These are phyloP conservation scores for Spergularia azorica DNA, from an alignment of 179 eudicot species.

Conservation along the genomic window DNA sequence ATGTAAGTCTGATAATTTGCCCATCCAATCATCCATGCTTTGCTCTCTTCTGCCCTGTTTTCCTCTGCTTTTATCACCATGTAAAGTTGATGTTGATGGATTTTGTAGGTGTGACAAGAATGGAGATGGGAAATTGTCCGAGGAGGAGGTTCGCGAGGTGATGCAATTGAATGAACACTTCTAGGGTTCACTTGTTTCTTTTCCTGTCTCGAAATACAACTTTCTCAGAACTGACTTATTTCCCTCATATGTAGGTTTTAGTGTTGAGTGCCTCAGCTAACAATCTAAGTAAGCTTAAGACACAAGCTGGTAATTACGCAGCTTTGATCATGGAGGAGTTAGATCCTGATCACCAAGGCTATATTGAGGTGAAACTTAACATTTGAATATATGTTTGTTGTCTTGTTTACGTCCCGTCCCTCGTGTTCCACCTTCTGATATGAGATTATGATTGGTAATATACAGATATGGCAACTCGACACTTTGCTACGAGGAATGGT, in stretches of 20 bases:
- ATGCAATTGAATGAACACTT: slow-evolving; percentile 9
- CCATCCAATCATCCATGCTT: not conserved
- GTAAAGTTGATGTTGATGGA: slow-evolving; percentile 9
- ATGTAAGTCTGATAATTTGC: slow-evolving; percentile 49
- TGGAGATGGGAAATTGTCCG: slow-evolving; percentile 90
- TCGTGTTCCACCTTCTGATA: not conserved
- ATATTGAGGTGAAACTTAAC: slow-evolving; percentile 60
- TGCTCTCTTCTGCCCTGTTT: slow-evolving; percentile 1
- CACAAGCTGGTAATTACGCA: slow-evolving; percentile 77
- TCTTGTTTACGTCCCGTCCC: not conserved
- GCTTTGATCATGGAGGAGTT: slow-evolving; percentile 95
- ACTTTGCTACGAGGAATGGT: slow-evolving; percentile 74
- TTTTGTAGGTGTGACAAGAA: slow-evolving; percentile 87
- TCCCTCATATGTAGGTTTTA: slow-evolving; percentile 50
- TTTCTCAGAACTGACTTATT: slow-evolving; percentile 8
- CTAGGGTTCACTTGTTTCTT: not conserved
- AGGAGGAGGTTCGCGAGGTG: slow-evolving; percentile 92
- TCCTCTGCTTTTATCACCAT: slow-evolving; percentile 6
- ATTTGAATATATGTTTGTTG: not conserved
- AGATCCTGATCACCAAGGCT: slow-evolving; percentile 82
- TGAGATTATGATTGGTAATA: not conserved
- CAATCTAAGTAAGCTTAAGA: slow-evolving; percentile 74
- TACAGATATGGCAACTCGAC: slow-evolving; percentile 97
- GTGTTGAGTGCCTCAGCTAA: slow-evolving; percentile 90
- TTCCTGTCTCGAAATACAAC: not conserved